Conservation (phyloP, 345 rosid species). For the Brassica napus region DNA sequence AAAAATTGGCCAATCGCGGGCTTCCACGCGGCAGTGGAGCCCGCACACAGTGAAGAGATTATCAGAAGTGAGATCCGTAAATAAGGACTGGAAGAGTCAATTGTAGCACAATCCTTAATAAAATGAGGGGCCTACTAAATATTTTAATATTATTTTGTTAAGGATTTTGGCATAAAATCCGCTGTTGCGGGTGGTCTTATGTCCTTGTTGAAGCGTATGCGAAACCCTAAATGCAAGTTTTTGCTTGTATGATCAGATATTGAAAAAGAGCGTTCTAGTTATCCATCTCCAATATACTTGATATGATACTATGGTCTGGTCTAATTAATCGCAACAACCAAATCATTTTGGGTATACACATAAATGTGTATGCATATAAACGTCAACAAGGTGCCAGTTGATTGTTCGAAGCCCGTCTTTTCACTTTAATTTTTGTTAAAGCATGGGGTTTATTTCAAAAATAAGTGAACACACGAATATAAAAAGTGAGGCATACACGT, state of each 20-base stretch:
- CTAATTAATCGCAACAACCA: not conserved
- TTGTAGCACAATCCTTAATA: no score
- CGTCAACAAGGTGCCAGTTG: constrained; percentile 6
- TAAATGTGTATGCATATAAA: constrained; percentile 7
- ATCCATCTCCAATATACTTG: constrained; percentile 8
- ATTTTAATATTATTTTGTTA: no score
- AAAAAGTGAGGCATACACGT: constrained; percentile 26
- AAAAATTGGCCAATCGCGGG: no score
- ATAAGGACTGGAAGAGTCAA: no score
- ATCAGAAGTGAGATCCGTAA: no score
- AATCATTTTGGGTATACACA: not conserved
- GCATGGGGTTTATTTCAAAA: not conserved
- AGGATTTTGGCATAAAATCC: no score
- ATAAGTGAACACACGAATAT: constrained; percentile 6
- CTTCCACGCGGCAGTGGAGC: no score
- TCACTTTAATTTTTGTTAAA: not conserved
- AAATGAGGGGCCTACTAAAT: no score
- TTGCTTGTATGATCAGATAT: constrained; percentile 8
- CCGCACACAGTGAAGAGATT: no score
- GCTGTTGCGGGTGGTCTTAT: no score
- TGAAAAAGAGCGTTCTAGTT: constrained; percentile 25
- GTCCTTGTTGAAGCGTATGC: constrained; percentile 25
- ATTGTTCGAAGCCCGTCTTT: not conserved
- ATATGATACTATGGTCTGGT: constrained; percentile 17
- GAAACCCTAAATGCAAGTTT: constrained; percentile 10